Conservation (phyloP, 2,329 filamentous ascomycete genomes). For the Fusarium coffeatum region DNA sequence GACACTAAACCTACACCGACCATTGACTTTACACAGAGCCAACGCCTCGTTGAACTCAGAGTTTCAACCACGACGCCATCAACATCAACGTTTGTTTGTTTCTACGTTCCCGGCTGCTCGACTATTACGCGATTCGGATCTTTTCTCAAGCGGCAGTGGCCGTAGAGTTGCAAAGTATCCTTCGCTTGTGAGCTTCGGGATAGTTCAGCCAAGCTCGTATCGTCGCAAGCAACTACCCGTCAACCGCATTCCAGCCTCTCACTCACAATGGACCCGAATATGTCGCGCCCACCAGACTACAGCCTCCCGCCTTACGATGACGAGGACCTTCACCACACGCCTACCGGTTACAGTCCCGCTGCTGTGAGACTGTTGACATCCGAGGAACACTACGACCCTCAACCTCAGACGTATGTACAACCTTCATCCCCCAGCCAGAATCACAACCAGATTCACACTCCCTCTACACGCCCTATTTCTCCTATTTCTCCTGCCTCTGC, state of each 20-base stretch:
- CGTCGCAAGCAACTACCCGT: constrained; percentile 37
- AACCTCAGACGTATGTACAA: constrained; percentile 67
- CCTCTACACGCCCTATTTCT: constrained; percentile 9
- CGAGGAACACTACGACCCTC: constrained; percentile 64
- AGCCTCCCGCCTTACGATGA: constrained; percentile 67
- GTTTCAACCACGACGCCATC: constrained; percentile 27
- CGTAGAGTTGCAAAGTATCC: constrained; percentile 30
- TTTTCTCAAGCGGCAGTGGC: constrained; percentile 35
- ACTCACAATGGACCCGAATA: constrained; percentile 61
- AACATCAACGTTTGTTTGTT: constrained; percentile 8
- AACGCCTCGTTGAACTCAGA: constrained; percentile 30
- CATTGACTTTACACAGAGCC: constrained; percentile 1
- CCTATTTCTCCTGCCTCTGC: constrained; percentile 2
- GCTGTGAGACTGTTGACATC: constrained; percentile 72
- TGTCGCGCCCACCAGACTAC: constrained; percentile 68
- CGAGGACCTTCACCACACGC: constrained; percentile 59
- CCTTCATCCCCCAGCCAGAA: constrained; percentile 26
- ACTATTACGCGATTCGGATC: background rate
- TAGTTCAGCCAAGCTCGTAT: constrained; percentile 12
- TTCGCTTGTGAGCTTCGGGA: constrained; percentile 18
- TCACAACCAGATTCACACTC: constrained; percentile 10
- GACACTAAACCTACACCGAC: constrained; percentile 28
- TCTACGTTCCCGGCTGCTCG: background rate
- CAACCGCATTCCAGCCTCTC: constrained; percentile 47
- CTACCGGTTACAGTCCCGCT: constrained; percentile 61